These are phyloP conservation scores for Lasiosphaeriaceae sp. DNA, from an alignment of 495 filamentous ascomycete species.

Conservation along the genomic window DNA sequence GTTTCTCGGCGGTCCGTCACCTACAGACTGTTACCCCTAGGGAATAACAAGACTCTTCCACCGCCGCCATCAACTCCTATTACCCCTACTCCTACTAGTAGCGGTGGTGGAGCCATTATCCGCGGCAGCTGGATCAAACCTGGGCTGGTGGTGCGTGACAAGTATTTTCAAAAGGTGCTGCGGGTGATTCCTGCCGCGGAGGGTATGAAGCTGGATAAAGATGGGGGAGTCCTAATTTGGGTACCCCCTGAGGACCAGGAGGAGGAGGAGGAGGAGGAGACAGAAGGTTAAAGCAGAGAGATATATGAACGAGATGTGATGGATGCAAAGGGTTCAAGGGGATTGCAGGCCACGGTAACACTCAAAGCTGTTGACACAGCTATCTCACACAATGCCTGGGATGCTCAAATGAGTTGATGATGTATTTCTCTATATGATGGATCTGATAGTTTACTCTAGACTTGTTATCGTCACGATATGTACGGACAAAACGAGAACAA, in stretches of 20 bases:
- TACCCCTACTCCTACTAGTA: neutral
- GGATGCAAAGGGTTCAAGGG: no score
- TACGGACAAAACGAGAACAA: no score
- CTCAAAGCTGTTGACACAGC: no score
- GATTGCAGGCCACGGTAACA: no score
- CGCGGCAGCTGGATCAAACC: constrained; percentile 61
- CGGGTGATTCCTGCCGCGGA: constrained; percentile 62
- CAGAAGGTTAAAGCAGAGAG: neutral
- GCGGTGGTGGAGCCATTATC: neutral
- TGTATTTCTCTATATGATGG: no score
- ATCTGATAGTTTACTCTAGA: no score
- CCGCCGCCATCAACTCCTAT: neutral
- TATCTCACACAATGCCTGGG: no score
- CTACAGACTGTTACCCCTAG: constrained; percentile 62
- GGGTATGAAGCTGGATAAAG: constrained; percentile 70
- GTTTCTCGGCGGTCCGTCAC: constrained; percentile 65
- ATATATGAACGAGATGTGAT: no score
- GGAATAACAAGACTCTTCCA: neutral
- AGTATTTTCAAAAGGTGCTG: constrained; percentile 84
- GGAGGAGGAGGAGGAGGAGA: neutral
- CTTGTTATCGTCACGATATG: no score
- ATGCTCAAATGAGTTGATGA: no score
- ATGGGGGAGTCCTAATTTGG: constrained; percentile 70
- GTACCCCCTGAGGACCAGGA: constrained; percentile 32
- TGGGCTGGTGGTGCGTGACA: constrained; percentile 72